phyloP scores from a whole-genome alignment of 805 yeast genomes.

The Saturnispora zaruensis region DNA sequence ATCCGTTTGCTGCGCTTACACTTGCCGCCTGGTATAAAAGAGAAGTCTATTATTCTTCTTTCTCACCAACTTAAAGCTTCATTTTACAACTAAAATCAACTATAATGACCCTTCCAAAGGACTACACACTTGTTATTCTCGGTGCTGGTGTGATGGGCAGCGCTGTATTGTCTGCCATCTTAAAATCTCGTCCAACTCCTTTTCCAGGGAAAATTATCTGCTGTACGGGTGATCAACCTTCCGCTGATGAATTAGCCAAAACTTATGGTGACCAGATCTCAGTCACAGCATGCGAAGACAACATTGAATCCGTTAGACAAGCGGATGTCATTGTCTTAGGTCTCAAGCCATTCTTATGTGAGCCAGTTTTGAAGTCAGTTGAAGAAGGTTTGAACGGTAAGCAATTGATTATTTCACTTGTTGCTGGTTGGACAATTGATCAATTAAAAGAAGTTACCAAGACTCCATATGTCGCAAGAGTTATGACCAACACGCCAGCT shows the following conservation, averaged over 20 bases:
- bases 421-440: constrained; percentile 87
- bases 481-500: constrained; percentile 98
- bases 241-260: constrained; percentile 40
- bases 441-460: constrained; percentile 41
- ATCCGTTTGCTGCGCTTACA: not conserved
- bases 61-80: not conserved
- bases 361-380: constrained; percentile 48
- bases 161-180: constrained; percentile 76
- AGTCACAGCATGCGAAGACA: constrained; percentile 40
- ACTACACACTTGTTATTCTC: constrained; percentile 49
- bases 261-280: constrained; percentile 46
- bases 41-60: not conserved
- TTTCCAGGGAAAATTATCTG: constrained; percentile 69
- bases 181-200: constrained; percentile 41
- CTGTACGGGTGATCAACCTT: constrained; percentile 54
- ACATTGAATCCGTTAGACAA: constrained; percentile 48
- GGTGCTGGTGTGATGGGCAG: constrained; percentile 97
- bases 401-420: constrained; percentile 54
- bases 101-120: constrained; percentile 10
- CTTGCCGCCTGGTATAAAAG: not conserved
- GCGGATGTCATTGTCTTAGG: constrained; percentile 74
- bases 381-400: constrained; percentile 32
- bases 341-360: constrained; percentile 76
- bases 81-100: not conserved
- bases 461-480: constrained; percentile 62